Percentiles rank a stretch among this genome's conserved stretches.
Conservation (phyloP, 495 filamentous ascomycete species). For the Aspergillus asperescens region DNA sequence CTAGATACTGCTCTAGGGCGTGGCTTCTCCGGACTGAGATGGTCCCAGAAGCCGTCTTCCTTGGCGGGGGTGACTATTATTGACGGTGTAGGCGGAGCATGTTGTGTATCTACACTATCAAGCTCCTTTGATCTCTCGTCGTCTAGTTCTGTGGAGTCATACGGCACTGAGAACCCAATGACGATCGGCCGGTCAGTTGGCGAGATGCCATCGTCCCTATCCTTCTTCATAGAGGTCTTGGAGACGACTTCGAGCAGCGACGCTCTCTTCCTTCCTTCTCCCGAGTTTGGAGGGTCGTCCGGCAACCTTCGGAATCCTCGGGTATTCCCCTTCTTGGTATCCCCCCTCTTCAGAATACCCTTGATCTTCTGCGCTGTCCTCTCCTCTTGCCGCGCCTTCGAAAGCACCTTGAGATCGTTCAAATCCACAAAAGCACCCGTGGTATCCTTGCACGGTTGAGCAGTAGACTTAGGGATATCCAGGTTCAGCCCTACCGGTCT, state of each 20-base stretch:
- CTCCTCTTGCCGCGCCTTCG: slow-evolving; percentile 35
- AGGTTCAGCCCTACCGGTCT: slow-evolving; percentile 57
- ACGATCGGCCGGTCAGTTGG: slow-evolving; percentile 70
- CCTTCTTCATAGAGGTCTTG: slow-evolving; percentile 21
- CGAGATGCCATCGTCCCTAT: slow-evolving; percentile 54
- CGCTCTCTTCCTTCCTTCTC: slow-evolving; percentile 8
- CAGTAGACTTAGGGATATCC: slow-evolving; percentile 31
- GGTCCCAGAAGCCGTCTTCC: slow-evolving; percentile 55
- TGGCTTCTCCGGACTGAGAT: slow-evolving; percentile 23
- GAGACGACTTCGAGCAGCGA: slow-evolving; percentile 17
- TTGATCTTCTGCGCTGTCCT: slow-evolving; percentile 25
- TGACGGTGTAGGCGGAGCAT: slow-evolving; percentile 47
- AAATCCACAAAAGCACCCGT: slow-evolving; percentile 33
- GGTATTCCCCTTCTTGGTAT: slow-evolving; percentile 5
- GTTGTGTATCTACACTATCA: slow-evolving; percentile 27
- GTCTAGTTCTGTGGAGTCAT: slow-evolving; percentile 42
- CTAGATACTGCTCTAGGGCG: slow-evolving; percentile 53
- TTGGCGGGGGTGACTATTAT: slow-evolving; percentile 64
- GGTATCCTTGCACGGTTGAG: slow-evolving; percentile 12
- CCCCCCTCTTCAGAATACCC: slow-evolving; percentile 23
- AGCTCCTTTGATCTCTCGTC: slow-evolving; percentile 26
- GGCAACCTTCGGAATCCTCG: slow-evolving; percentile 20
- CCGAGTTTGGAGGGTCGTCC: slow-evolving; percentile 10
- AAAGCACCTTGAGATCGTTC: slow-evolving; percentile 38
- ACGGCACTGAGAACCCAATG: slow-evolving; percentile 71